phyloP scores from a whole-genome alignment of 495 filamentous ascomycete genomes.

The Lineolata rhizophorae region DNA sequence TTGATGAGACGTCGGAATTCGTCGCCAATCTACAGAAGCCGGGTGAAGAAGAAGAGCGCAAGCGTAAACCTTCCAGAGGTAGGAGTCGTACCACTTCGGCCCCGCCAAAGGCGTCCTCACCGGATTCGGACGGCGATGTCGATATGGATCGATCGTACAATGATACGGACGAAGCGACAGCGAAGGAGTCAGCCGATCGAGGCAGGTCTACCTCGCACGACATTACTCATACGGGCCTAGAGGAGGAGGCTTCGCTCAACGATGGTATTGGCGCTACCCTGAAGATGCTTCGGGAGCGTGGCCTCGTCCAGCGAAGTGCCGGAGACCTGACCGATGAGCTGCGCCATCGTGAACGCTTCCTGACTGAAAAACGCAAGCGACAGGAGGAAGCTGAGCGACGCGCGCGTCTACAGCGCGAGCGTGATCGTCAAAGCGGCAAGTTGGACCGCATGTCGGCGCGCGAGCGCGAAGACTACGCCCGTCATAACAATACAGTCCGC shows the following conservation, averaged over 20 bases:
- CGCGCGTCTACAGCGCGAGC: constrained; percentile 66
- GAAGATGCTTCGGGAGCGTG: constrained; percentile 59
- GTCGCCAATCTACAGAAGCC: constrained; percentile 61
- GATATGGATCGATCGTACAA: constrained; percentile 35
- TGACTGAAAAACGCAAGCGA: constrained; percentile 50
- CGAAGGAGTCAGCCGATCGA: constrained; percentile 7
- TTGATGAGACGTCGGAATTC: constrained; percentile 91
- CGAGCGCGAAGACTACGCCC: constrained; percentile 78
- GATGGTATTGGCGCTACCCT: constrained; percentile 65
- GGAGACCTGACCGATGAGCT: constrained; percentile 43
- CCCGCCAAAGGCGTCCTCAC: constrained; percentile 11
- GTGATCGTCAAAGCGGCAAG: constrained; percentile 58
- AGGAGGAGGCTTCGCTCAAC: constrained; percentile 59
- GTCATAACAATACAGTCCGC: constrained; percentile 65
- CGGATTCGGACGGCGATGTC: constrained; percentile 36
- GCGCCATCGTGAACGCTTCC: constrained; percentile 60
- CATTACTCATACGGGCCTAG: constrained; percentile 51
- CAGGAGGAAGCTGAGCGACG: constrained; percentile 56
- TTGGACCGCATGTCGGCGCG: constrained; percentile 71
- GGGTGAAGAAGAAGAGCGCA: constrained; percentile 6
- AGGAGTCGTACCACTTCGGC: no score
- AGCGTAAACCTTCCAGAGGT: constrained; percentile 8
- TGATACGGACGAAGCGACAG: neutral
- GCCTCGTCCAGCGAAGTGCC: constrained; percentile 44
- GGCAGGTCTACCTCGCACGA: constrained; percentile 26